Evolutionary conservation across 2,329 filamentous ascomycete genomes (phyloP), one percentile per base, ranked within the genome.

Genomic region (Phaeosphaeria sp.): DNA sequence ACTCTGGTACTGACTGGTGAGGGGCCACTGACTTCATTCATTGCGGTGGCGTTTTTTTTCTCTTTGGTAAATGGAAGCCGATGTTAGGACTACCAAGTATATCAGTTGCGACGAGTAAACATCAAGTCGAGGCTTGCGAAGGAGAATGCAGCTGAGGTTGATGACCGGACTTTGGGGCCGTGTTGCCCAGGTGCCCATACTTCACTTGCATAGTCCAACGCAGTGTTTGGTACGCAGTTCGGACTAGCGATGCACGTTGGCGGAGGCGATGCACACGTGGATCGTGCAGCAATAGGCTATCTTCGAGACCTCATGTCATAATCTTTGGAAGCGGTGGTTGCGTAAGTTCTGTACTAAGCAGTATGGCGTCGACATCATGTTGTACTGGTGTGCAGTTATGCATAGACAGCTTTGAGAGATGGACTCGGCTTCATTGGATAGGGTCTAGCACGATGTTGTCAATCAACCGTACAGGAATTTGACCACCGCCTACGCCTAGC

Each of bases 381-480:
- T 36, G 30, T 13, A 13, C 11, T 3, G 15, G 30, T 13, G 15
- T 36, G 11, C 6, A 36, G 3, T 36, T 36, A 13, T 36, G 30
- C 11, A 30, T 11, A 36, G 11, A 36, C 30, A 36, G 30, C 30
- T 36, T 13, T 36, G 6, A 36, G n/a, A 43, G n/a, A 43, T 43
- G 40, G n/a, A 4, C n/a, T 18, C 30, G 54, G 44, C 39, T 33
- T 59, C 30, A 65, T 60, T 57, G 56, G 45, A 68, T 57, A 33
- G 74, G 72, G 42, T 73, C 64, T 44, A 82, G 56, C n/a, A 96
- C 89, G 64, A 98, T 89, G 72, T 99, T 99, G 74, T 99, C 95
- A 75, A 99, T 97, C 77, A 99, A 80, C 60, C 95, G 84, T 48
- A 99, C 95, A 1, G 88, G 76, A 17, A 91, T 91, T 1, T 89